Evolutionary conservation across 2,329 filamentous ascomycete genomes (phyloP).

Genomic region (Fusarium penzigii): DNA sequence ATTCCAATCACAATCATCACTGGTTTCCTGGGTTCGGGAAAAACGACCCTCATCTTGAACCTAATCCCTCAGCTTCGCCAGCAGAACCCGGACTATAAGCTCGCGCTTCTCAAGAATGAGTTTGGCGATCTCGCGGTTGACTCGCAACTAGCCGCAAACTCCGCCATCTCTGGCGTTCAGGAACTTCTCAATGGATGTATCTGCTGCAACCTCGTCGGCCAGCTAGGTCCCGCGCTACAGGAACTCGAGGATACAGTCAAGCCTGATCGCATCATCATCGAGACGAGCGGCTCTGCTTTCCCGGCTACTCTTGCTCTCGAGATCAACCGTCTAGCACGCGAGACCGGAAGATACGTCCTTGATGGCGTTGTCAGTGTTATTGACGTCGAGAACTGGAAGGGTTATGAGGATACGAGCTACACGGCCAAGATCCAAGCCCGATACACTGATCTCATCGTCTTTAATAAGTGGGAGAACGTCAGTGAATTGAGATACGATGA

Average conservation of each 20-base stretch:
- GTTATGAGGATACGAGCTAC: slow-evolving; percentile 88
- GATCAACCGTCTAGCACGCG: slow-evolving; percentile 75
- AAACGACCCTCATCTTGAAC: slow-evolving; percentile 94
- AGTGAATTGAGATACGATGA: slow-evolving; percentile 74
- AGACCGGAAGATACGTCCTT: slow-evolving; percentile 69
- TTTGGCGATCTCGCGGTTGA: slow-evolving; percentile 95
- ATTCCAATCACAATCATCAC: slow-evolving; percentile 95
- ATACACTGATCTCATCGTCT: slow-evolving; percentile 87
- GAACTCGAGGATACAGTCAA: slow-evolving; percentile 61
- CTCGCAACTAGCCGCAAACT: slow-evolving; percentile 81
- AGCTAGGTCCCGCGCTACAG: slow-evolving; percentile 76
- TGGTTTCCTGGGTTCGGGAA: slow-evolving; percentile 93
- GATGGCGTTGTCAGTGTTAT: slow-evolving; percentile 90
- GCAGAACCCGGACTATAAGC: slow-evolving; percentile 73
- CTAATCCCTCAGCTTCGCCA: slow-evolving; percentile 85
- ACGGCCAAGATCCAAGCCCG: slow-evolving; percentile 85
- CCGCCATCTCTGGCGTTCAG: slow-evolving; percentile 83
- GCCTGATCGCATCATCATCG: slow-evolving; percentile 88
- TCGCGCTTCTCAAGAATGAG: slow-evolving; percentile 96
- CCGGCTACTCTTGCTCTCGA: slow-evolving; percentile 90
- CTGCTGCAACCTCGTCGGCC: slow-evolving; percentile 96
- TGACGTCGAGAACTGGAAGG: slow-evolving; percentile 93
- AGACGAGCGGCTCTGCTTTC: slow-evolving; percentile 87
- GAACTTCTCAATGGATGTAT: slow-evolving; percentile 97
- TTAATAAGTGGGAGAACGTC: slow-evolving; percentile 89